Conservation (phyloP, 1,139 yeast species). For the Taphrina pruni region DNA sequence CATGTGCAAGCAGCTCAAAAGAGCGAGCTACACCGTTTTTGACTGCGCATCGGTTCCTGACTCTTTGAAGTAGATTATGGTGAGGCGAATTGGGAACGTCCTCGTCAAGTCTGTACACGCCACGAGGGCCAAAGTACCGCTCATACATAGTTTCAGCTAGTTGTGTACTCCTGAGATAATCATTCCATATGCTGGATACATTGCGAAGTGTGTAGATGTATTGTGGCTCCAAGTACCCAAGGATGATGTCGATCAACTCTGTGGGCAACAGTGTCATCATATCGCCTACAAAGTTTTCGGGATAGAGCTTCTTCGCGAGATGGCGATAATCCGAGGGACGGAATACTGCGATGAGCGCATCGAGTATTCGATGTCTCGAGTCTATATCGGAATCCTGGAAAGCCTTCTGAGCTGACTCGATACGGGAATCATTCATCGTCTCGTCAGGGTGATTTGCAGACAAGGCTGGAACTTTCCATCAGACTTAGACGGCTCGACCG, state of each 20-base stretch:
- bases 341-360: conserved; percentile 12
- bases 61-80: background rate
- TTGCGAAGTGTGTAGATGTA: conserved; percentile 8
- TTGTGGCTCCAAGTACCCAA: conserved; percentile 18
- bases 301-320: background rate
- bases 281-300: conserved; percentile 12
- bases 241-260: conserved; percentile 16
- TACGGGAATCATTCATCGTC: background rate
- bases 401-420: background rate
- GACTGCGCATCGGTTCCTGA: conserved; percentile 5
- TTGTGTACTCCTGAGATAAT: conserved; percentile 2
- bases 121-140: background rate
- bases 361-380: background rate
- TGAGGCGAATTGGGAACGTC: background rate
- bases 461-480: conserved; percentile 14
- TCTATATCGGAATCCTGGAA: conserved; percentile 1
- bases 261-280: conserved; percentile 15
- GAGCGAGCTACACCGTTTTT: background rate
- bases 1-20: background rate
- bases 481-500: background rate
- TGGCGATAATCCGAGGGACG: conserved; percentile 21
- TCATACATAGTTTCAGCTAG: background rate
- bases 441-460: conserved; percentile 25
- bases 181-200: conserved; percentile 18
- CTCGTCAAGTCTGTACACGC: conserved; percentile 11